Conservation (phyloP, 768 basidiomycete genomes). For the Russula sp. region DNA sequence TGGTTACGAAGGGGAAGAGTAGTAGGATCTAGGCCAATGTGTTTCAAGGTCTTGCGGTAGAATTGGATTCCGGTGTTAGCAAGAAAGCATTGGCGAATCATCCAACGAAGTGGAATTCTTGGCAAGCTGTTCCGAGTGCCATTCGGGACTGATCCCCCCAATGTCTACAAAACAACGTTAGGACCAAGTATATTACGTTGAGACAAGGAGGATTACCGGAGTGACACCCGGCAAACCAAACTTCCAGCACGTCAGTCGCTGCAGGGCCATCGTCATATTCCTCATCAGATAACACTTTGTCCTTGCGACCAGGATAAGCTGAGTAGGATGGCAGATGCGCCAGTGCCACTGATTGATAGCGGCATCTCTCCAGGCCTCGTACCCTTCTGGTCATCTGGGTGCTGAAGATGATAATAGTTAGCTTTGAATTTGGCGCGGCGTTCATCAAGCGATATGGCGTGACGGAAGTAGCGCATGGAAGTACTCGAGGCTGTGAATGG, state of each 20-base stretch:
- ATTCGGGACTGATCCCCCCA: constrained; percentile 66
- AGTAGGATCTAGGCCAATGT: constrained; percentile 37
- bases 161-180: constrained; percentile 47
- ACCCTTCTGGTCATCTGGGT: constrained; percentile 43
- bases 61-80: constrained; percentile 45
- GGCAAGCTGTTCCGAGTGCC: constrained; percentile 57
- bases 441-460: constrained; percentile 69
- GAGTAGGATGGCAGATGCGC: constrained; percentile 27
- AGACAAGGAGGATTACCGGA: constrained; percentile 44
- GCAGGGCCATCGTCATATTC: constrained; percentile 38
- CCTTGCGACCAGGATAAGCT: background rate
- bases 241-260: constrained; percentile 65
- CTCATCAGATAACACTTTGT: constrained; percentile 37
- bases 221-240: constrained; percentile 79
- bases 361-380: constrained; percentile 53
- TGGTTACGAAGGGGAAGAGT: constrained; percentile 34
- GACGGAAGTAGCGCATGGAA: constrained; percentile 62
- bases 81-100: constrained; percentile 52
- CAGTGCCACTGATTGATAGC: constrained; percentile 30
- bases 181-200: background rate
- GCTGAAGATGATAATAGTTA: constrained; percentile 33
- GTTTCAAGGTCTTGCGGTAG: constrained; percentile 35
- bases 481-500: constrained; percentile 65
- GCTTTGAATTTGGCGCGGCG: constrained; percentile 56
- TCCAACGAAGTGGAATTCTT: constrained; percentile 64